These are phyloP conservation scores for Erodium moschatum DNA, from an alignment of 441 rosid genomes.

Conservation along the genomic window DNA sequence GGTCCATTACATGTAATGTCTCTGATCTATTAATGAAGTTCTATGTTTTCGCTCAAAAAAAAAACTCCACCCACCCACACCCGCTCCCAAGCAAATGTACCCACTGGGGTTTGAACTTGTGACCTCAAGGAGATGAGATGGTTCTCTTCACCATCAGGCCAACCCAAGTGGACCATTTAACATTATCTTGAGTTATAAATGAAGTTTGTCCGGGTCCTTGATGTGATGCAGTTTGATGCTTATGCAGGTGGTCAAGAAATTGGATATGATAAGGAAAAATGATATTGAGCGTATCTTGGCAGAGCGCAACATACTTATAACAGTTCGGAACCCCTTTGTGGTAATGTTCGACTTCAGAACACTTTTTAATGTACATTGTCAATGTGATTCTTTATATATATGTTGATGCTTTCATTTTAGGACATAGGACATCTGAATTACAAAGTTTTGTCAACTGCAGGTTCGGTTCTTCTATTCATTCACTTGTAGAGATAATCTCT, in stretches of 20 bases:
- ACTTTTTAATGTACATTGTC: not conserved
- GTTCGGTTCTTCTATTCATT: constrained; percentile 81
- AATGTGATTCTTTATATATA: constrained; percentile 3
- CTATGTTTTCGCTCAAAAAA: too few relatives aligned
- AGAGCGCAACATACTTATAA: constrained; percentile 70
- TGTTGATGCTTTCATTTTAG: constrained; percentile 8
- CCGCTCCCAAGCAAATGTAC: too few relatives aligned
- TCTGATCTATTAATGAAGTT: too few relatives aligned
- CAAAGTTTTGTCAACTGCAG: constrained; percentile 33
- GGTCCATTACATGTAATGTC: too few relatives aligned
- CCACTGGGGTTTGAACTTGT: too few relatives aligned
- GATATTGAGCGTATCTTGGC: constrained; percentile 73
- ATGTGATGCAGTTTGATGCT: constrained; percentile 22
- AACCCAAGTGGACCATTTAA: too few relatives aligned
- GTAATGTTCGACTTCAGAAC: constrained; percentile 26
- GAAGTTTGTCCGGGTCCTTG: constrained; percentile 15
- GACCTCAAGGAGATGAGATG: too few relatives aligned
- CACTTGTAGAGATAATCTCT: constrained; percentile 79
- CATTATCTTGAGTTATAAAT: not conserved
- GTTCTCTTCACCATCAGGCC: too few relatives aligned
- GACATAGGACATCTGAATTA: constrained; percentile 16
- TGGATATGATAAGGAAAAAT: constrained; percentile 77
- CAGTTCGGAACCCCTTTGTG: constrained; percentile 86
- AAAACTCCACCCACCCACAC: too few relatives aligned
- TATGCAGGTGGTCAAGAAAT: constrained; percentile 64